A percentile compares a stretch with the other conserved stretches of the same genome.
phyloP scores from a whole-genome alignment of 305 asterid species.

The Fraxinus sp. region DNA sequence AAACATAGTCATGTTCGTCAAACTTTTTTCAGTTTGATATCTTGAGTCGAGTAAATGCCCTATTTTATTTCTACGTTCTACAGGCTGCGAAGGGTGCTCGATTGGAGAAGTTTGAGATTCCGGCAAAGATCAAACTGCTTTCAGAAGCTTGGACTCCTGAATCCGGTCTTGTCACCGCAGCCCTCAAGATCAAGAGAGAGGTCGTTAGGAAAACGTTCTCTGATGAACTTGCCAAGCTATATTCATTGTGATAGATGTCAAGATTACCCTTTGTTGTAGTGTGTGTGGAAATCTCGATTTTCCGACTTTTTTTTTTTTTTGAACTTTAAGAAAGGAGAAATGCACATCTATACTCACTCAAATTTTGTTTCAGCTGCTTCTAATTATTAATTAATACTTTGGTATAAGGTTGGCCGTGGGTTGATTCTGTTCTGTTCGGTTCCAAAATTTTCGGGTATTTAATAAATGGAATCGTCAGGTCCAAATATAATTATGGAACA shows the following conservation, averaged over 20 bases:
- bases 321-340: neutral
- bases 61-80: neutral
- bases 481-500: too few relatives aligned
- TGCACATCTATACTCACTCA: neutral
- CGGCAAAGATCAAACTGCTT: conserved; percentile 43
- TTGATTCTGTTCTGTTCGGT: neutral
- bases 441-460: too few relatives aligned
- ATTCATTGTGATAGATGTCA: conserved; percentile 24
- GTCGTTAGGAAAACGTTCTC: conserved; percentile 41
- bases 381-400: neutral
- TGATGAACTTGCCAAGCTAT: conserved; percentile 37
- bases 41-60: neutral
- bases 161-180: conserved; percentile 54
- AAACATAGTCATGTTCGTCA: neutral
- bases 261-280: neutral
- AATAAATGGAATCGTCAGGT: too few relatives aligned
- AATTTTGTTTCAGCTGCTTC: neutral
- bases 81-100: conserved; percentile 49
- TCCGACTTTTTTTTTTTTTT: neutral
- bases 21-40: neutral
- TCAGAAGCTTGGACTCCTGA: conserved; percentile 54
- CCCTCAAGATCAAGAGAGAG: conserved; percentile 53
- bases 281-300: neutral
- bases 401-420: too few relatives aligned
- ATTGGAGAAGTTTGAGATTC: conserved; percentile 49